A percentile compares a stretch with the other conserved stretches of the same genome.
Evolutionary conservation across 306 rosid genomes (phyloP).

Genomic region (Pyrus communis): DNA sequence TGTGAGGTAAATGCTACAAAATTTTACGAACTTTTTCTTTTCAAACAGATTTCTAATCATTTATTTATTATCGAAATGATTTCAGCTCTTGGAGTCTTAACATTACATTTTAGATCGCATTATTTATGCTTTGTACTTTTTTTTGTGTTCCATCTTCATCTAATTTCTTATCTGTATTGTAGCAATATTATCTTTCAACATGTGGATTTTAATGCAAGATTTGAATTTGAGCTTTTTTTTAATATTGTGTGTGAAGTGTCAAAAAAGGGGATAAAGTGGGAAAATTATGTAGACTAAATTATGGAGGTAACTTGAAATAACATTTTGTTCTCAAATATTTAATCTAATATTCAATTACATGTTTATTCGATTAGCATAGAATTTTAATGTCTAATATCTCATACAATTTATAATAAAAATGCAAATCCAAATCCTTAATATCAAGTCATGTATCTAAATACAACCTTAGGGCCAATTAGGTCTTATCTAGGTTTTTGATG

Average conservation of each 20-base stretch:
- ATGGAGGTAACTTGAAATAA: background rate
- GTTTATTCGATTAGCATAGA: background rate
- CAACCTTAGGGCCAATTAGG: background rate
- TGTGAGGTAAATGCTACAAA: slow-evolving; percentile 51
- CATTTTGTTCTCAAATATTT: background rate
- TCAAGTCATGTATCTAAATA: background rate
- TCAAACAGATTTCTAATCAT: background rate
- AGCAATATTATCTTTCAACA: too few species aligned
- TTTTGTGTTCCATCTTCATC: background rate
- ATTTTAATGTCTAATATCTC: background rate
- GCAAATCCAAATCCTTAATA: background rate
- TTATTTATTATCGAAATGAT: background rate
- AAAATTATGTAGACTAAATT: background rate
- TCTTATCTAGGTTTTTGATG: background rate
- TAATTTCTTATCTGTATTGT: background rate
- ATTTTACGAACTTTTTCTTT: background rate
- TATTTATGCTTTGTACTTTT: background rate
- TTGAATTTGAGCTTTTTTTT: background rate
- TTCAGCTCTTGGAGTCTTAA: background rate
- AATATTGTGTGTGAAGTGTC: background rate
- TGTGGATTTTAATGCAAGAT: background rate
- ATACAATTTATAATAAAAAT: background rate
- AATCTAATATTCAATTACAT: background rate
- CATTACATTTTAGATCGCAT: background rate
- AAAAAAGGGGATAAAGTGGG: background rate